Evolutionary conservation across 352 stramenopile genomes (phyloP), one percentile per base, ranked within the genome.

Genomic region (Thalassiosira mediterranea): DNA sequence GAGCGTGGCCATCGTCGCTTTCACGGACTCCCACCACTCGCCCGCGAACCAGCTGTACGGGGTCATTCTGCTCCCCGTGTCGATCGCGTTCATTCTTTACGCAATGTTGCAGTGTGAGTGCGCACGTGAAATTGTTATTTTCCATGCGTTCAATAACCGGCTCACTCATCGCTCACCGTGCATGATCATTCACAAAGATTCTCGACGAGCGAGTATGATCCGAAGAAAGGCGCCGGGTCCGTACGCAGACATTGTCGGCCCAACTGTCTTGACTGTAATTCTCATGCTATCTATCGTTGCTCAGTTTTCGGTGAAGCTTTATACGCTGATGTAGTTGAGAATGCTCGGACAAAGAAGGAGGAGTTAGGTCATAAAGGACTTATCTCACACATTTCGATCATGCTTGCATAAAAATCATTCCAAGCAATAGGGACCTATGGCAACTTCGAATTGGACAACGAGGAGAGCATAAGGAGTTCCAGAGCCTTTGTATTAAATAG

Each of bases 71-170:
- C 68, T 93, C 13, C 89, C 89, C 0, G 84, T 94, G 4, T 81
- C 86, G 1, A 86, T 94, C 66, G 58, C 79, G 21, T 93, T 94
- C 51, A 89, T 91, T 53, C 25, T 91, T 1, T 90, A 94, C 67
- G 72, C 84, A 15, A 89, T 92, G 81, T 83, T 81, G 53, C 84
- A 91, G 76, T 91, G 74, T 86, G 51, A 77, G 54, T 68, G 13
- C 25, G 51, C 37, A 52, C 31, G 47, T n/a, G n/a, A n/a, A n/a
- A n/a, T n/a, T n/a, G n/a, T n/a, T n/a, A n/a, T n/a, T n/a, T n/a
- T n/a, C n/a, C n/a, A n/a, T n/a, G n/a, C n/a, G n/a, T n/a, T n/a
- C n/a, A n/a, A n/a, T n/a, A n/a, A n/a, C n/a, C n/a, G n/a, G n/a
- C n/a, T n/a, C n/a, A n/a, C n/a, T n/a, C n/a, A n/a, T n/a, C n/a